Conservation (phyloP, 2,329 filamentous ascomycete species). For the Sclerotiophoma versabilis region DNA sequence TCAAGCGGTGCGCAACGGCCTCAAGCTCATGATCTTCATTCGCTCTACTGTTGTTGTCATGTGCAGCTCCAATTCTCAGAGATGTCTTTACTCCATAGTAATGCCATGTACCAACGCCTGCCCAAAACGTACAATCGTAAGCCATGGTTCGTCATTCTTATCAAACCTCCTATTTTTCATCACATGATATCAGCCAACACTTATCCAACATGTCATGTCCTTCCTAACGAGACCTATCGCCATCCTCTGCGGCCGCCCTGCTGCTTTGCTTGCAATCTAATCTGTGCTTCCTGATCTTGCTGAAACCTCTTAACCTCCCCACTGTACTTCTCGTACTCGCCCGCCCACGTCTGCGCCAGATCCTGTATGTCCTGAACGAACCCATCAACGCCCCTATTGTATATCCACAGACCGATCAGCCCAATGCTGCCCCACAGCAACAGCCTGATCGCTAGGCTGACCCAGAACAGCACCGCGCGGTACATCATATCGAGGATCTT, state of each 20-base stretch:
- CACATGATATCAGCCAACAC: not conserved
- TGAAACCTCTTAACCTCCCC: conserved; percentile 37
- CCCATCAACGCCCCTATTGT: conserved; percentile 68
- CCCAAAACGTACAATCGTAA: conserved; percentile 10
- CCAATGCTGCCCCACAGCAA: conserved; percentile 69
- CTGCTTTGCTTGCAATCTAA: conserved; percentile 30
- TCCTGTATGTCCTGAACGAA: conserved; percentile 65
- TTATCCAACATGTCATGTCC: not conserved
- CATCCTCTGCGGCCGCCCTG: conserved; percentile 17
- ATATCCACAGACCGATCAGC: conserved; percentile 63
- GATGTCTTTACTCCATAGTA: not conserved
- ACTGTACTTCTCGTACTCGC: conserved; percentile 48
- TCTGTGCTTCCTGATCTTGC: conserved; percentile 35
- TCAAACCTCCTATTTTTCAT: not conserved
- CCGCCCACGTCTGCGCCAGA: conserved; percentile 47
- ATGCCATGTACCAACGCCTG: conserved; percentile 7
- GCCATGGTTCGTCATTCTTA: conserved; percentile 4
- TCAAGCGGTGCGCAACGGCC: not conserved
- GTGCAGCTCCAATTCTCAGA: not conserved
- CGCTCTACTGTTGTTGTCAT: not conserved
- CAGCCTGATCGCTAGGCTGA: conserved; percentile 68
- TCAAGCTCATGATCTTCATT: not conserved
- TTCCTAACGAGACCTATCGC: not conserved
- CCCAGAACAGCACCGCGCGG: conserved; percentile 78
- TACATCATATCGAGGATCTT: conserved; percentile 73